Percentiles rank a stretch among this genome's conserved stretches.
Evolutionary conservation across 257 asterid species (phyloP).

Genomic region (Mentha longifolia): DNA sequence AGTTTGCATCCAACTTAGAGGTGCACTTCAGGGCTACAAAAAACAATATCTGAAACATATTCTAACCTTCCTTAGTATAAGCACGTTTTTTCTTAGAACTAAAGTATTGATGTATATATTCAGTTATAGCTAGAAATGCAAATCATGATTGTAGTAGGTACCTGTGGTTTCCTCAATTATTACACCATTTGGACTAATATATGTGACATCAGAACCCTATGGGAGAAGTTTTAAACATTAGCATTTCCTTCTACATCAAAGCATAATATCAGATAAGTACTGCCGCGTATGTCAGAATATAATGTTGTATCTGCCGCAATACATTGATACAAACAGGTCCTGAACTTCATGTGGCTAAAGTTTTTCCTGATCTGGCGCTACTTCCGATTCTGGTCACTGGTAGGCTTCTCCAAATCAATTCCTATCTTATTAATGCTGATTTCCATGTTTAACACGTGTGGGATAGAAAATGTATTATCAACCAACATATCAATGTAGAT

Average conservation of each 20-base stretch:
- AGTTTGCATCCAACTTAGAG: constrained; percentile 18
- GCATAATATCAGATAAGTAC: constrained; percentile 10
- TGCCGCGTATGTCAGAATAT: constrained; percentile 10
- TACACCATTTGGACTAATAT: constrained; percentile 15
- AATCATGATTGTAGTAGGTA: constrained; percentile 20
- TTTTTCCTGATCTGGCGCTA: constrained; percentile 95
- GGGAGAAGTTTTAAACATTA: not conserved
- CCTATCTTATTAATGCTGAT: constrained; percentile 24
- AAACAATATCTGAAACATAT: constrained; percentile 17
- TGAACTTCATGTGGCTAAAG: constrained; percentile 97
- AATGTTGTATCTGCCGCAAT: constrained; percentile 16
- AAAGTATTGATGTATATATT: not conserved
- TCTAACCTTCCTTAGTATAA: constrained; percentile 12
- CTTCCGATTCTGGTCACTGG: constrained; percentile 95
- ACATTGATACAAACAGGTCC: constrained; percentile 59
- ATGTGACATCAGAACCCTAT: constrained; percentile 17
- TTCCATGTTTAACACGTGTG: constrained; percentile 19
- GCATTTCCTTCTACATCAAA: constrained; percentile 2
- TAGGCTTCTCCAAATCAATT: constrained; percentile 40
- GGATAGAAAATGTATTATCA: constrained; percentile 23
- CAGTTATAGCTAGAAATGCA: constrained; percentile 20
- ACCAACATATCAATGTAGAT: constrained; percentile 52
- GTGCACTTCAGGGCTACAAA: constrained; percentile 12
- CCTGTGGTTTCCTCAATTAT: constrained; percentile 2
- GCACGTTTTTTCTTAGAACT: not conserved